Percentiles rank a stretch among this genome's conserved stretches.
Conservation (phyloP, 768 basidiomycete genomes). For the Leccinum incarnatum region DNA sequence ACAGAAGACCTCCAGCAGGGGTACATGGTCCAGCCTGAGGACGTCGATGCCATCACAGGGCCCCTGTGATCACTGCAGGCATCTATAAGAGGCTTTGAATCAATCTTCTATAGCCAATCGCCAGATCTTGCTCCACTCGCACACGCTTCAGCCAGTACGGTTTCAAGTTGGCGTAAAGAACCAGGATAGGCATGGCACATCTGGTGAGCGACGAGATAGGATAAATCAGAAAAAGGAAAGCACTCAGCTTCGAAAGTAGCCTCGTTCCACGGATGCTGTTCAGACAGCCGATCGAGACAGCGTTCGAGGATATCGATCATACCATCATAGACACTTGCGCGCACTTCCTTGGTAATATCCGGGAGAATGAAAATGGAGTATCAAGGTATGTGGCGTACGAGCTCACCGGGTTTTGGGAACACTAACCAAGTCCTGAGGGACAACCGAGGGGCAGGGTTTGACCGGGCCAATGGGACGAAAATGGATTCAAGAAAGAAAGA, state of each 20-base stretch:
- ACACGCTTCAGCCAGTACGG: slow-evolving; percentile 11
- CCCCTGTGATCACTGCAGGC: slow-evolving; percentile 5
- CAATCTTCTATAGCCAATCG: slow-evolving; percentile 16
- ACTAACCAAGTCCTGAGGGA: no score
- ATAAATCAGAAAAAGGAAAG: not conserved
- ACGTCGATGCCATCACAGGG: no score
- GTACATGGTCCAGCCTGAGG: no score
- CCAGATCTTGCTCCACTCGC: slow-evolving; percentile 12
- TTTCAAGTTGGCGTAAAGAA: slow-evolving; percentile 11
- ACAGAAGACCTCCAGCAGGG: not conserved
- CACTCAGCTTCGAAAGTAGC: slow-evolving; percentile 2
- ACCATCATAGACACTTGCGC: slow-evolving; percentile 2
- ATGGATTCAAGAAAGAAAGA: no score
- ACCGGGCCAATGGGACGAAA: no score
- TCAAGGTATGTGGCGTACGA: not conserved
- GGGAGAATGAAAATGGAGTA: not conserved
- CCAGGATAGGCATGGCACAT: slow-evolving; percentile 9
- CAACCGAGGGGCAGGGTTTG: no score
- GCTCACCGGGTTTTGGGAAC: no score
- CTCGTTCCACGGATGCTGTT: not conserved
- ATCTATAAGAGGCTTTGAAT: slow-evolving; percentile 5
- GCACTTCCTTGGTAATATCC: slow-evolving; percentile 5
- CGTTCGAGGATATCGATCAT: not conserved
- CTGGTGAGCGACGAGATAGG: not conserved
- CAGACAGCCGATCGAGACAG: not conserved